A percentile compares a stretch with the other conserved stretches of the same genome.
Conservation (phyloP, 2,329 filamentous ascomycete genomes). For the Fusarium aywerte region DNA sequence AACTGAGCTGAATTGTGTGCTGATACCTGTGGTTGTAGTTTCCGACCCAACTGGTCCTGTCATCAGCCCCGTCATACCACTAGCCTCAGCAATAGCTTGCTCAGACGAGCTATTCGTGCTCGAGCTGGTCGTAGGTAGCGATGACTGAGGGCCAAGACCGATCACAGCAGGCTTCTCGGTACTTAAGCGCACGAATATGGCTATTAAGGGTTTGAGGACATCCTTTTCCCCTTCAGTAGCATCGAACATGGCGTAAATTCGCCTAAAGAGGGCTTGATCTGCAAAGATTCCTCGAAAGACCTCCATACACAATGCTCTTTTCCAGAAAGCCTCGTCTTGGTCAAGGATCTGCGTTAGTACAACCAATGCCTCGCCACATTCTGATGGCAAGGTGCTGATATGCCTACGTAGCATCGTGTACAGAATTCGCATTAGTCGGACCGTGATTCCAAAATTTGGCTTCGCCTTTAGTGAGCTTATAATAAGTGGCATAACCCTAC, state of each 20-base stretch:
- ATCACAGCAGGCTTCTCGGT: conserved; percentile 91
- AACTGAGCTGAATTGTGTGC: conserved; percentile 89
- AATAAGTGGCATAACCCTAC: conserved; percentile 83
- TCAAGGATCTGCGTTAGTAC: conserved; percentile 88
- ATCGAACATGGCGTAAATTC: conserved; percentile 85
- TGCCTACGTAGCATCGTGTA: conserved; percentile 84
- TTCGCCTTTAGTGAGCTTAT: conserved; percentile 81
- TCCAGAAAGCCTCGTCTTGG: conserved; percentile 86
- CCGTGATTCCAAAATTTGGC: conserved; percentile 81
- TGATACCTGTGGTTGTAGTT: conserved; percentile 80
- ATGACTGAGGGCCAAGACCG: conserved; percentile 88
- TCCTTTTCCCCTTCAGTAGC: conserved; percentile 75
- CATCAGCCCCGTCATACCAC: conserved; percentile 88
- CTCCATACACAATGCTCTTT: conserved; percentile 89
- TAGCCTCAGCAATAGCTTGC: conserved; percentile 88
- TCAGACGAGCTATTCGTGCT: conserved; percentile 71
- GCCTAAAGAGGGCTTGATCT: conserved; percentile 79
- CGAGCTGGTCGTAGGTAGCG: conserved; percentile 74
- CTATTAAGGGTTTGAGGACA: conserved; percentile 83
- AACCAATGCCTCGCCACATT: conserved; percentile 85
- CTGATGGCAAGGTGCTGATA: conserved; percentile 76
- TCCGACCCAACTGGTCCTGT: conserved; percentile 74
- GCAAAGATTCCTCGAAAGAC: conserved; percentile 87
- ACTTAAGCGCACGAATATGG: conserved; percentile 89
- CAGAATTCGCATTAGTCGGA: conserved; percentile 84